Evolutionary conservation across 306 rosid species (phyloP).

Genomic region (Rosa chinensis): DNA sequence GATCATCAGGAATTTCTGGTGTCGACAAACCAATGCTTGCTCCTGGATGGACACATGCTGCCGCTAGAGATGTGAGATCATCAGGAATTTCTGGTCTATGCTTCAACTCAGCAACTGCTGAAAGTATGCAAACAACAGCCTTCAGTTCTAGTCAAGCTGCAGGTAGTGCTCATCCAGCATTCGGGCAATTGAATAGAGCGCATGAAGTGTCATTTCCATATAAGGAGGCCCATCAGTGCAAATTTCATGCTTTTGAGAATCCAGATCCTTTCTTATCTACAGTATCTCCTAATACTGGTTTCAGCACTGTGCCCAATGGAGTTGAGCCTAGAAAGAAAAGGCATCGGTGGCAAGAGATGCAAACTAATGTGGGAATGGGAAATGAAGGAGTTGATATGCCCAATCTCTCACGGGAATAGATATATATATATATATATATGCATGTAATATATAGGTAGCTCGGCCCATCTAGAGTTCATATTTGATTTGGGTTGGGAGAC

Average conservation of each 20-base stretch:
- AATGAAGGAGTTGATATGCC: constrained; percentile 31
- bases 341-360: constrained; percentile 26
- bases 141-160: constrained; percentile 44
- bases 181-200: constrained; percentile 44
- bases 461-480: too few relatives aligned
- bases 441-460: too few relatives aligned
- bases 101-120: constrained; percentile 29
- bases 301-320: constrained; percentile 36
- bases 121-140: constrained; percentile 25
- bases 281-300: constrained; percentile 30
- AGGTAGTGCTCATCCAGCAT: constrained; percentile 30
- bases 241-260: constrained; percentile 29
- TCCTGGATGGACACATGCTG: neutral
- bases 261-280: constrained; percentile 35
- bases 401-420: too few relatives aligned
- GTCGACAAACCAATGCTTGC: constrained; percentile 11
- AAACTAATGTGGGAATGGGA: constrained; percentile 25
- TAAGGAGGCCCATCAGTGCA: constrained; percentile 26
- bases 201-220: constrained; percentile 30
- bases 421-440: too few relatives aligned
- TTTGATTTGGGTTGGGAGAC: neutral
- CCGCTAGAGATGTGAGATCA: neutral
- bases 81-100: neutral
- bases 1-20: constrained; percentile 20
- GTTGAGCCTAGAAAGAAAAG: constrained; percentile 41